Percentiles rank a stretch among this genome's conserved stretches.
These are phyloP conservation scores for Orbilia blumenaviensis DNA, from an alignment of 2,329 filamentous ascomycete genomes.

Conservation along the genomic window DNA sequence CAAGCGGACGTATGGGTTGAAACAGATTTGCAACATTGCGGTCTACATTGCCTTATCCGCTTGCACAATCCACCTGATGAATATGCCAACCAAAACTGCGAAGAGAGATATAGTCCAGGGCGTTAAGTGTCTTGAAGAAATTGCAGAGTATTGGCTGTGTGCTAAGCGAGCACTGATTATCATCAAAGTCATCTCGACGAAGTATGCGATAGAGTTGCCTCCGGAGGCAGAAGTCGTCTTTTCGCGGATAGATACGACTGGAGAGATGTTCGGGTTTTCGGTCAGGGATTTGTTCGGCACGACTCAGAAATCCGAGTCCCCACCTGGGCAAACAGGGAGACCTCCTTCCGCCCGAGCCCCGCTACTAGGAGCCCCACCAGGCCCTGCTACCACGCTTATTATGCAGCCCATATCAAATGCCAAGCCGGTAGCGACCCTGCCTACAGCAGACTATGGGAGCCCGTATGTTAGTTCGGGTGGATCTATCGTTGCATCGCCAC, in stretches of 20 bases:
- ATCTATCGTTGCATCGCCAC: slow-evolving; percentile 23
- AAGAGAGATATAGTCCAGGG: slow-evolving; percentile 89
- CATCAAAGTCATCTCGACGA: slow-evolving; percentile 81
- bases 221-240: slow-evolving; percentile 81
- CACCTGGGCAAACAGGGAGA: slow-evolving; percentile 12
- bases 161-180: slow-evolving; percentile 86
- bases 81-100: slow-evolving; percentile 90
- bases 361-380: slow-evolving; percentile 25
- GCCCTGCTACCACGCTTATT: slow-evolving; percentile 2
- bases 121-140: slow-evolving; percentile 90
- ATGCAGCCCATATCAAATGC: slow-evolving; percentile 10
- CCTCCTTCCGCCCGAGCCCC: slow-evolving; percentile 9
- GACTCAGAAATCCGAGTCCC: slow-evolving; percentile 28
- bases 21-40: slow-evolving; percentile 94
- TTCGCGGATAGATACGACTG: slow-evolving; percentile 72
- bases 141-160: slow-evolving; percentile 92
- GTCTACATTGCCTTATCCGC: slow-evolving; percentile 96
- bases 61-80: slow-evolving; percentile 92
- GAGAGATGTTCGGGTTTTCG: slow-evolving; percentile 56
- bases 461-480: slow-evolving; percentile 6
- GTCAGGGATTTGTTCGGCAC: slow-evolving; percentile 47
- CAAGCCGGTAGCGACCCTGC: neutral
- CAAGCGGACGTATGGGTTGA: slow-evolving; percentile 87
- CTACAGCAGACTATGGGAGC: slow-evolving; percentile 31
- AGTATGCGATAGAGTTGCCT: slow-evolving; percentile 88